phyloP scores from a whole-genome alignment of 257 asterid genomes.

The Solanum habrochaites region DNA sequence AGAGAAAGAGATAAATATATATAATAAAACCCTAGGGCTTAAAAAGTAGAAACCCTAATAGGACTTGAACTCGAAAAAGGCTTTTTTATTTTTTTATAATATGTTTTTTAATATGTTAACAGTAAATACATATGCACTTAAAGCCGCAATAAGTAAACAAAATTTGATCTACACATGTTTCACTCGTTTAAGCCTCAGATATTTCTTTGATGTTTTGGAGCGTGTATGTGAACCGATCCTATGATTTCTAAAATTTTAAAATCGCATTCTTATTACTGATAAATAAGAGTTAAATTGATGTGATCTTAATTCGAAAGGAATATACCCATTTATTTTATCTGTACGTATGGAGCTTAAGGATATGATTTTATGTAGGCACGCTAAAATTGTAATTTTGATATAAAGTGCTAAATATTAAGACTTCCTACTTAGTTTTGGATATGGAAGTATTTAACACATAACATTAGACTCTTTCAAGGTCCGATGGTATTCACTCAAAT shows the following conservation, averaged over 20 bases:
- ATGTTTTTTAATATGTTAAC: not conserved
- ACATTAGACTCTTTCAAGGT: not conserved
- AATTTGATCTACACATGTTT: not conserved
- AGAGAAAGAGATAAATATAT: not conserved
- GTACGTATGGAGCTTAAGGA: not conserved
- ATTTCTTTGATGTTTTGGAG: no score
- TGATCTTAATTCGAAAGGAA: no score
- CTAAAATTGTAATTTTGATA: not conserved
- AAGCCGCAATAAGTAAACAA: not conserved
- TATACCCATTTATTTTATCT: no score
- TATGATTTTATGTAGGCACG: not conserved
- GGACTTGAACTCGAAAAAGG: not conserved
- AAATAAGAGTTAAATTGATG: no score
- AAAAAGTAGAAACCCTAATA: not conserved
- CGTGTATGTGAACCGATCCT: no score
- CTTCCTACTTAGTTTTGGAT: not conserved
- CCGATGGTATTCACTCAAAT: fast-evolving
- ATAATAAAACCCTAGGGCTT: not conserved
- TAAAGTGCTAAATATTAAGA: no score
- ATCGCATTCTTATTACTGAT: no score
- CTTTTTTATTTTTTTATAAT: not conserved
- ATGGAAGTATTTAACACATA: not conserved
- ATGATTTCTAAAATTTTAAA: no score
- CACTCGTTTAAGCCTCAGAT: no score
- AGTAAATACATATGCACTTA: not conserved